phyloP scores from a whole-genome alignment of 1,284 basidiomycete species.

The Anthracocystis walkeri region DNA sequence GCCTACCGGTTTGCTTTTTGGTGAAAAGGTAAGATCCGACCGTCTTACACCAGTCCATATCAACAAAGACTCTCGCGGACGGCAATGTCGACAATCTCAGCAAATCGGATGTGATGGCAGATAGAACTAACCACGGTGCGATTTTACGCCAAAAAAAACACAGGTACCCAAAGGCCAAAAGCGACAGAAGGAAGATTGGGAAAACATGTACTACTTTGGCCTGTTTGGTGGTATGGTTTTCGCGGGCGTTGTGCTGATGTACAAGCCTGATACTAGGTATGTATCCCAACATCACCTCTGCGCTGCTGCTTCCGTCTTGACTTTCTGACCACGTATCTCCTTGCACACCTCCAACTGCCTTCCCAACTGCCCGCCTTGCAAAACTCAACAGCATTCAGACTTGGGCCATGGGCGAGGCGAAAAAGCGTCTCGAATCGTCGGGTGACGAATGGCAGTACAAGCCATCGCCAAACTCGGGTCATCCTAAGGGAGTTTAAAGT shows the following conservation, averaged over 20 bases:
- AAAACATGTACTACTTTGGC: conserved; percentile 64
- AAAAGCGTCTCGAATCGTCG: conserved; percentile 65
- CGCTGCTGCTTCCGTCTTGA: background rate
- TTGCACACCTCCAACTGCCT: background rate
- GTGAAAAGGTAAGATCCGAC: conserved; percentile 60
- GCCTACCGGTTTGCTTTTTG: conserved; percentile 66
- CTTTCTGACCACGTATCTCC: background rate
- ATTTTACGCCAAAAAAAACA: conserved; percentile 2
- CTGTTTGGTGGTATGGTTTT: conserved; percentile 90
- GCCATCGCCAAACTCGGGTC: conserved; percentile 65
- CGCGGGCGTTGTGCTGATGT: conserved; percentile 82
- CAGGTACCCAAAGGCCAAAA: conserved; percentile 79
- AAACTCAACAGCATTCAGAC: conserved; percentile 57
- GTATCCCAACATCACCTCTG: conserved; percentile 67
- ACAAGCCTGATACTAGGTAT: conserved; percentile 95
- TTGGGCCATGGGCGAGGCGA: conserved; percentile 67
- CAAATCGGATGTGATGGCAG: too few species aligned
- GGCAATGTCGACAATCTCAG: too few species aligned
- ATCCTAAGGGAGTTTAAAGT: conserved; percentile 51
- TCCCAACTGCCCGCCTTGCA: background rate
- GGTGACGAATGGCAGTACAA: conserved; percentile 66
- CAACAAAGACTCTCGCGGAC: too few species aligned
- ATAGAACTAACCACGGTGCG: too few species aligned
- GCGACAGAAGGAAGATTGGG: conserved; percentile 87
- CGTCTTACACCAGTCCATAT: too few species aligned